A percentile compares a stretch with the other conserved stretches of the same genome.
Conservation (phyloP, 1,284 basidiomycete species). For the Thecaphora frezii region DNA sequence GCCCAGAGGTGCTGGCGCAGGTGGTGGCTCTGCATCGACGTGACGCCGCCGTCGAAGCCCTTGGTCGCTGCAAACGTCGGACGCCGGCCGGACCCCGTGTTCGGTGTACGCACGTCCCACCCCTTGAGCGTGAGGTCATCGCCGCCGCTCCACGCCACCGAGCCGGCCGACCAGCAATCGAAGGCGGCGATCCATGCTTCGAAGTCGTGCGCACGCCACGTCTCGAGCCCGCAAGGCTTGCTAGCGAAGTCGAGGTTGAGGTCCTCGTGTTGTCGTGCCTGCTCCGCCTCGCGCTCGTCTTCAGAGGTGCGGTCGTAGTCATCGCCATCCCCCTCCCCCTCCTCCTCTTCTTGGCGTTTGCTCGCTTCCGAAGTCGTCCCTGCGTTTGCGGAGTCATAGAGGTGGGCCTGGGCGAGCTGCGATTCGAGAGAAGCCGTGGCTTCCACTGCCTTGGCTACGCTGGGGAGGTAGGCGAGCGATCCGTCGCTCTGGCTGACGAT, state of each 20-base stretch:
- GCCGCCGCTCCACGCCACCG: constrained; percentile 82
- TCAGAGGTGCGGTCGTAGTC: constrained; percentile 23
- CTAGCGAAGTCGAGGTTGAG: constrained; percentile 14
- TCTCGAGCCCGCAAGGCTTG: constrained; percentile 32
- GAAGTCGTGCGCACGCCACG: constrained; percentile 86
- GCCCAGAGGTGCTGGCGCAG: constrained; percentile 78
- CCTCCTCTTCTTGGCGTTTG: constrained; percentile 7
- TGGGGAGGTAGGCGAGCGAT: constrained; percentile 45
- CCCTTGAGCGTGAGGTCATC: constrained; percentile 87
- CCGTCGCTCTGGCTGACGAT: constrained; percentile 57
- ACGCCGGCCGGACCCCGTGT: constrained; percentile 8
- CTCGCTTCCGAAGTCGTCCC: too few relatives aligned
- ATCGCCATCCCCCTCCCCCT: constrained; percentile 14
- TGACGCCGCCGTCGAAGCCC: constrained; percentile 88
- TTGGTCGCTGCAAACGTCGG: constrained; percentile 73
- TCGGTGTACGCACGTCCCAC: constrained; percentile 72
- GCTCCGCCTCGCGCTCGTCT: constrained; percentile 14
- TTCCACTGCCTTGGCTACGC: background rate
- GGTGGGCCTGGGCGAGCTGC: constrained; percentile 2
- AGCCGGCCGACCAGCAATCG: constrained; percentile 70
- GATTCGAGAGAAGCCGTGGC: background rate
- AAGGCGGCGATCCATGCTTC: constrained; percentile 94
- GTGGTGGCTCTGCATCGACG: constrained; percentile 83
- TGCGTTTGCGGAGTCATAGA: constrained; percentile 3
- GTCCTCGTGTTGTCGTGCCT: constrained; percentile 4